Percentiles rank a stretch among this genome's conserved stretches.
These are phyloP conservation scores for Pyrus hybrid DNA, from an alignment of 331 rosid genomes.

Conservation along the genomic window DNA sequence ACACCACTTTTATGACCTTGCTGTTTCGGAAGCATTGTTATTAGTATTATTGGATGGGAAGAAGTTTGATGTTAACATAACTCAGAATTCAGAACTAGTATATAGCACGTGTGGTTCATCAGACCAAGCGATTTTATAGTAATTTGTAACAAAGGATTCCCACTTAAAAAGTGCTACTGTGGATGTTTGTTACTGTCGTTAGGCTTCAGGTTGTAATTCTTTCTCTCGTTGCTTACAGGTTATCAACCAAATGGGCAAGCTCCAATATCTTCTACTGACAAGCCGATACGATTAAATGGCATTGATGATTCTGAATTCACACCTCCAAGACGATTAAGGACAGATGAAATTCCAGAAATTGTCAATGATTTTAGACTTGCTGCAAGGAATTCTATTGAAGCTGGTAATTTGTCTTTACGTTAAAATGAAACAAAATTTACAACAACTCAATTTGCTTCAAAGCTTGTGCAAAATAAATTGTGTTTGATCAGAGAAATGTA, in stretches of 20 bases:
- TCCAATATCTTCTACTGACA: no score
- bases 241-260: not conserved
- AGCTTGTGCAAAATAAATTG: not conserved
- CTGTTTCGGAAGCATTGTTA: no score
- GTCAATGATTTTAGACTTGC: no score
- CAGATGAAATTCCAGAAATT: no score
- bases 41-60: no score
- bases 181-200: not conserved
- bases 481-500: not conserved
- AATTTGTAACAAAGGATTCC: not conserved
- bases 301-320: no score
- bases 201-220: not conserved
- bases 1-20: no score
- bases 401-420: slow-evolving; percentile 1
- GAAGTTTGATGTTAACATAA: no score
- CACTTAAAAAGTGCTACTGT: not conserved
- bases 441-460: not conserved
- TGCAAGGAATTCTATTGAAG: slow-evolving; percentile 20
- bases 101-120: no score
- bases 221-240: not conserved
- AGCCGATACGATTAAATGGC: no score
- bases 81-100: no score
- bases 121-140: not conserved
- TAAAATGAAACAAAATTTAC: not conserved
- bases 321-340: no score